phyloP scores from a whole-genome alignment of 2,329 filamentous ascomycete genomes.

The Mycosphaerella sp. region DNA sequence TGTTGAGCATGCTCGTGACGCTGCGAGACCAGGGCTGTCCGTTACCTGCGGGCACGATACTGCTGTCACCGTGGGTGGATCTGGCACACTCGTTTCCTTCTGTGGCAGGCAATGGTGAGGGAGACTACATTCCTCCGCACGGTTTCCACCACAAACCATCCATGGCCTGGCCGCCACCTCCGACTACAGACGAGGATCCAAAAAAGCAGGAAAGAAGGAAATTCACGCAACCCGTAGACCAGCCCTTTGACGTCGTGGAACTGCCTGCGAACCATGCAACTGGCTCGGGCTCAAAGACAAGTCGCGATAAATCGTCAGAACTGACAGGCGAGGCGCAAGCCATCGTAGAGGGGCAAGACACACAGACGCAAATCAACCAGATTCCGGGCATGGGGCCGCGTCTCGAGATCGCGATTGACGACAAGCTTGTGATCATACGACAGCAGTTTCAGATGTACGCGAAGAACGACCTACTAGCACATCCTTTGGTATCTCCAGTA shows the following conservation, averaged over 20 bases:
- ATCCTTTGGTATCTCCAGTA: slow-evolving; percentile 84
- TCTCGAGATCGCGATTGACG: slow-evolving; percentile 65
- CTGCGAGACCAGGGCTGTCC: slow-evolving; percentile 78
- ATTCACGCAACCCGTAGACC: slow-evolving; percentile 23
- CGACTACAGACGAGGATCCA: slow-evolving; percentile 57
- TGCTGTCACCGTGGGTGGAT: slow-evolving; percentile 95
- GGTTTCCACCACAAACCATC: slow-evolving; percentile 92
- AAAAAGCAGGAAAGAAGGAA: slow-evolving; percentile 16
- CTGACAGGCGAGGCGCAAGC: slow-evolving; percentile 11
- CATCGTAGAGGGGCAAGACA: slow-evolving; percentile 13
- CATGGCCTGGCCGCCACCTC: slow-evolving; percentile 85
- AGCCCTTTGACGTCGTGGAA: slow-evolving; percentile 27
- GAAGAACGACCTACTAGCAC: slow-evolving; percentile 75
- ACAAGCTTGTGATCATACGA: slow-evolving; percentile 64
- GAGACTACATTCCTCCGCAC: slow-evolving; percentile 82
- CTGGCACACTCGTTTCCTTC: slow-evolving; percentile 94
- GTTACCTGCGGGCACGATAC: slow-evolving; percentile 78
- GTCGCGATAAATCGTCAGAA: slow-evolving; percentile 16
- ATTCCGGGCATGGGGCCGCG: slow-evolving; percentile 30
- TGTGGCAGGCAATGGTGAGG: slow-evolving; percentile 61
- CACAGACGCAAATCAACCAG: slow-evolving; percentile 17
- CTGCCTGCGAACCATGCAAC: slow-evolving; percentile 23
- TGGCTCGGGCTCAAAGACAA: slow-evolving; percentile 12
- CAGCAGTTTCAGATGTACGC: slow-evolving; percentile 90
- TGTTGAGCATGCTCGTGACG: slow-evolving; percentile 68